Evolutionary conservation across 306 rosid species (phyloP), one percentile per base, ranked within the genome.

Genomic region (Quercus parvula): DNA sequence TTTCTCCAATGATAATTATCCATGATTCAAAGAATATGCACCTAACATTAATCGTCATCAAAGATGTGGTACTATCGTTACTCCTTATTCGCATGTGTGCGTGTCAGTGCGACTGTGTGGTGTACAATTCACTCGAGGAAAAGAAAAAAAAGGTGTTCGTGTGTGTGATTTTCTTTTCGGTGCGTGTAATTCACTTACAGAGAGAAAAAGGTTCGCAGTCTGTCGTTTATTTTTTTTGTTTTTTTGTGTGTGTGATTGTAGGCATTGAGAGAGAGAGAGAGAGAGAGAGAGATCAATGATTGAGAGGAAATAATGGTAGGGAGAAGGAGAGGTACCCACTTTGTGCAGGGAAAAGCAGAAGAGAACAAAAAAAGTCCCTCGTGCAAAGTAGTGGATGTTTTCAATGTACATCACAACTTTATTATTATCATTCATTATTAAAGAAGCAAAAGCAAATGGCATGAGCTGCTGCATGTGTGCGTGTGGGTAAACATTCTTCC

Each of bases 301-400:
- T 81, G 67, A 62, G 71, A 58, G 76, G 68, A 84, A 78, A 82
- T 76, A 87, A 81, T 81, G 75, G 78, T 51, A 56, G 15, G 79
- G 77, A 56, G 79, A 75, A 52, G 52, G 27, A 17, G 75, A 63
- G 68, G 82, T 73, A 30, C 84, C 79, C 89, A 87, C 75, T 61
- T 78, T 76, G 35, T 84, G 90, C 69, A 75, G 68, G 74, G 78
- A 76, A 77, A 79, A 74, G 89, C 83, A 82, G 83, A 84, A 90
- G 46, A 84, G 38, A 85, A 92, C 98, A 94, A 94, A 90, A 89
- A 73, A 85, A 89, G 89, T 88, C 96, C 97, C 98, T 90, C 97
- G 97, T 92, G 98, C 98, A 89, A 91, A 91, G 52, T 0, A 83
- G 86, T 88, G 86, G 83, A 83, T 81, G 83, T 70, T 83, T 90